Conservation (phyloP, 495 filamentous ascomycete species). For the Saxispiralis lemnorum region DNA sequence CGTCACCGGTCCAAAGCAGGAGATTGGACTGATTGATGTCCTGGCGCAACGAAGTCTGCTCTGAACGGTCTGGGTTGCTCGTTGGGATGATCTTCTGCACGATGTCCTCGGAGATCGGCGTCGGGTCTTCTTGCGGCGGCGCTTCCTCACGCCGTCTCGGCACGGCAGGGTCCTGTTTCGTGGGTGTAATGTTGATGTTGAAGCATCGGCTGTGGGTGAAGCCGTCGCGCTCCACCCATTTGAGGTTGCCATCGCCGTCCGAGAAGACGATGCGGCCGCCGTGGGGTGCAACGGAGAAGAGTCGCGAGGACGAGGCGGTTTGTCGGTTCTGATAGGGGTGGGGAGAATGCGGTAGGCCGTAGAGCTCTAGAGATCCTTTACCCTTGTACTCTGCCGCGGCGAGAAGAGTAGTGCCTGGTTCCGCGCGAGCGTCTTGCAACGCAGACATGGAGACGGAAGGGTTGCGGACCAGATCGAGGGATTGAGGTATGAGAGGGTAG, state of each 20-base stretch:
- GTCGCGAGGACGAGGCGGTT: slow-evolving; percentile 59
- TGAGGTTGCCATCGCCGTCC: slow-evolving; percentile 67
- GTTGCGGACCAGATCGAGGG: slow-evolving; percentile 35
- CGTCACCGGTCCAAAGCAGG: slow-evolving; percentile 27
- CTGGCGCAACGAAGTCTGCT: not conserved
- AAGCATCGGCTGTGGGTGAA: slow-evolving; percentile 60
- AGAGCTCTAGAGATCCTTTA: slow-evolving; percentile 79
- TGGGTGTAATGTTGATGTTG: slow-evolving; percentile 44
- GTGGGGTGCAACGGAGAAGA: slow-evolving; percentile 71
- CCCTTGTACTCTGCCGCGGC: slow-evolving; percentile 92
- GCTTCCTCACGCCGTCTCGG: not conserved
- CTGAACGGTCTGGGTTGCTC: not conserved
- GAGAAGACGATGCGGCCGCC: slow-evolving; percentile 71
- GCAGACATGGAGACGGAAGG: slow-evolving; percentile 32
- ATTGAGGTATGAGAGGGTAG: slow-evolving; percentile 40
- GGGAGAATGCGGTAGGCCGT: slow-evolving; percentile 34
- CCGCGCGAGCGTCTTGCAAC: slow-evolving; percentile 31
- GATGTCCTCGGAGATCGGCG: slow-evolving; percentile 21
- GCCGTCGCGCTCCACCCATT: slow-evolving; percentile 84
- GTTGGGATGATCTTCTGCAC: slow-evolving; percentile 26
- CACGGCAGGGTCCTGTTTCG: not conserved
- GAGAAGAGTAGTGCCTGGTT: slow-evolving; percentile 44
- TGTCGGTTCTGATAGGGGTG: slow-evolving; percentile 55
- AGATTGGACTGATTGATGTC: slow-evolving; percentile 19
- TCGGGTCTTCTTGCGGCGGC: slow-evolving; percentile 3